Evolutionary conservation across 768 basidiomycete species (phyloP), one percentile per base, ranked within the genome.

Genomic region (Hemileccinum impolitum): DNA sequence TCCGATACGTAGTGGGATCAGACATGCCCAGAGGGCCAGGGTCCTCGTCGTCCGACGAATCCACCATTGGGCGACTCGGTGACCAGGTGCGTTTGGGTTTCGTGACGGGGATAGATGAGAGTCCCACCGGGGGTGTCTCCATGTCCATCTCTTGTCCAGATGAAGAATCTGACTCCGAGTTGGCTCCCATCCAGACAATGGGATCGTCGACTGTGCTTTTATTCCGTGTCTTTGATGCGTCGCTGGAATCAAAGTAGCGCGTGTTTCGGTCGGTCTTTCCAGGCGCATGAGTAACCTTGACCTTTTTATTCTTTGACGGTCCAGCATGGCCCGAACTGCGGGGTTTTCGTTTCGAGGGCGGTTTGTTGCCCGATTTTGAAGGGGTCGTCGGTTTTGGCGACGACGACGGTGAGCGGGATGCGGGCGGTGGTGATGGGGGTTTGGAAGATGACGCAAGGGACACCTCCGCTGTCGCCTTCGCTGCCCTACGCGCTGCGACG

Each of bases 401-500:
- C 2, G 54, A 45, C 6, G 63, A 51, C 0, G 53, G 28, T 6
- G 49, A 48, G 10, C 34, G 35, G 11, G 51, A 52, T 18, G 43
- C 17, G 2, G 50, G 43, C 3, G 44, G 48, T 17, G 47, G 45
- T 25, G 57, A 39, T n/a, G 60, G 25, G 0, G 48, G 51, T 31
- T 46, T 53, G 18, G 61, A 46, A 39, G 58, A 47, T 30, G 51
- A 38, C 2, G 50, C 39, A 25, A 37, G 11, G 21, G 55, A 63
- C 45, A 43, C 39, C 32, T 47, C 50, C 15, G 51, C 59, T 23
- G 68, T 68, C 14, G 71, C 68, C 53, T 70, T 70, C 34, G 81
- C 74, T 5, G 82, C 83, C 59, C 82, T 87, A 30, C 87, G 77
- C 3, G 85, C 85, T 25, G 85, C 85, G 41, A 90, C 70, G 3